Evolutionary conservation across 2,329 filamentous ascomycete genomes (phyloP).

Genomic region (Cytospora piceicola): DNA sequence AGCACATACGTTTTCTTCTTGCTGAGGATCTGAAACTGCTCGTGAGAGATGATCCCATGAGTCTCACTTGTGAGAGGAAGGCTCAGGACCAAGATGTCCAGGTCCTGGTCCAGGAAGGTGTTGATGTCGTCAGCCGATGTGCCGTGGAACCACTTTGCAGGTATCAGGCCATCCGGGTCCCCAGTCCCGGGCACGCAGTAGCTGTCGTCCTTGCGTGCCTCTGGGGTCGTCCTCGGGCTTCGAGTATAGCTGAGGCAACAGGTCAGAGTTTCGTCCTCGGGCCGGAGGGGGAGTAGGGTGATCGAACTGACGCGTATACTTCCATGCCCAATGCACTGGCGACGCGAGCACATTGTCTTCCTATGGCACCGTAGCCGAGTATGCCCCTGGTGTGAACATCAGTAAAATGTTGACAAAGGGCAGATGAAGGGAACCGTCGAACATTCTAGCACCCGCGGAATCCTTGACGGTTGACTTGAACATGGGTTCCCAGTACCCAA

Average conservation of each 20-base stretch:
- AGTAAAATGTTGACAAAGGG: background rate
- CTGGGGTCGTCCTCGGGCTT: slow-evolving; percentile 63
- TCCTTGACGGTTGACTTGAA: slow-evolving; percentile 28
- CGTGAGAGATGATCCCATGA: slow-evolving; percentile 45
- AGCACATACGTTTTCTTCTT: slow-evolving; percentile 54
- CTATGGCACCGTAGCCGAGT: slow-evolving; percentile 55
- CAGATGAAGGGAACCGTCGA: background rate
- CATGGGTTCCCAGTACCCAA: background rate
- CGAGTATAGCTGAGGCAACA: slow-evolving; percentile 61
- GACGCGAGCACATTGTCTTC: slow-evolving; percentile 57
- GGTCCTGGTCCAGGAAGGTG: slow-evolving; percentile 45
- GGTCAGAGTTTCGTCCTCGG: background rate
- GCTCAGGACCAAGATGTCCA: slow-evolving; percentile 47
- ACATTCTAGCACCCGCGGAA: background rate
- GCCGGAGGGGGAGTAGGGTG: too few species aligned
- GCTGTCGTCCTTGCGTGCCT: slow-evolving; percentile 58
- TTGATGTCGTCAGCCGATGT: slow-evolving; percentile 38
- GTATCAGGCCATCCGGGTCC: slow-evolving; percentile 46
- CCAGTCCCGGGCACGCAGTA: slow-evolving; percentile 67
- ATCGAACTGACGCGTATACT: slow-evolving; percentile 64
- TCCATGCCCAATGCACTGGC: slow-evolving; percentile 69
- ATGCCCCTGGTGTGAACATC: slow-evolving; percentile 36
- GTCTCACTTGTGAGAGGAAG: slow-evolving; percentile 44
- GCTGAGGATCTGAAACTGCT: slow-evolving; percentile 45
- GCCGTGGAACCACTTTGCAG: slow-evolving; percentile 46